These are phyloP conservation scores for Cyberlindnera veronae DNA, from an alignment of 805 yeast species.

Conservation along the genomic window DNA sequence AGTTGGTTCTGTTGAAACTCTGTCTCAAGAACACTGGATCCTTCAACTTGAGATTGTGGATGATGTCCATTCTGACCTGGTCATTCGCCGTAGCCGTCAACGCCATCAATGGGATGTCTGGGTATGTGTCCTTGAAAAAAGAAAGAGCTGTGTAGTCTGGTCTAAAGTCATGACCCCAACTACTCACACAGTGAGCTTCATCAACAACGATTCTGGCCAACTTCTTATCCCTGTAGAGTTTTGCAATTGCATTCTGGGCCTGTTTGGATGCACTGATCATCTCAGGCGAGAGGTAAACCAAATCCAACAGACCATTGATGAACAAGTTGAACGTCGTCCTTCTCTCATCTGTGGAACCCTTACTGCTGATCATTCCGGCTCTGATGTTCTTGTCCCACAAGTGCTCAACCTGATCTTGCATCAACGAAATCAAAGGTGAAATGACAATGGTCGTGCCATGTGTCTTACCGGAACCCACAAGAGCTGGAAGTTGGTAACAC, in stretches of 20 bases:
- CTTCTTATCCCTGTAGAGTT: conserved; percentile 48
- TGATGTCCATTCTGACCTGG: conserved; percentile 81
- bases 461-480: conserved; percentile 70
- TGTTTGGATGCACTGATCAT: conserved; percentile 77
- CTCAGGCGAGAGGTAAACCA: conserved; percentile 91
- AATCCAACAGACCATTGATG: conserved; percentile 60
- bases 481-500: conserved; percentile 93
- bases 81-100: conserved; percentile 96
- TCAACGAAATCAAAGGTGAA: conserved; percentile 90
- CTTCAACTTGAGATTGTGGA: conserved; percentile 65
- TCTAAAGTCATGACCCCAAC: conserved; percentile 98
- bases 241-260: conserved; percentile 59
- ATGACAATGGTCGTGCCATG: conserved; percentile 86
- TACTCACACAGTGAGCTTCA: conserved; percentile 97
- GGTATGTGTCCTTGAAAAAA: conserved; percentile 67
- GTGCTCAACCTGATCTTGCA: conserved; percentile 96
- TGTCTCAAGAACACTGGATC: conserved; percentile 71
- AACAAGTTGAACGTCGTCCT: conserved; percentile 59
- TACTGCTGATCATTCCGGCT: conserved; percentile 89
- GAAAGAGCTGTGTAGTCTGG: conserved; percentile 89
- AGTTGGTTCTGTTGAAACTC: conserved; percentile 86
- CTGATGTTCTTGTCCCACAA: conserved; percentile 59
- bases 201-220: conserved; percentile 90
- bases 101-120: conserved; percentile 89
- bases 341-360: conserved; percentile 60